Conservation (phyloP, 805 yeast genomes). For the Wickerhamiella occidentalis region DNA sequence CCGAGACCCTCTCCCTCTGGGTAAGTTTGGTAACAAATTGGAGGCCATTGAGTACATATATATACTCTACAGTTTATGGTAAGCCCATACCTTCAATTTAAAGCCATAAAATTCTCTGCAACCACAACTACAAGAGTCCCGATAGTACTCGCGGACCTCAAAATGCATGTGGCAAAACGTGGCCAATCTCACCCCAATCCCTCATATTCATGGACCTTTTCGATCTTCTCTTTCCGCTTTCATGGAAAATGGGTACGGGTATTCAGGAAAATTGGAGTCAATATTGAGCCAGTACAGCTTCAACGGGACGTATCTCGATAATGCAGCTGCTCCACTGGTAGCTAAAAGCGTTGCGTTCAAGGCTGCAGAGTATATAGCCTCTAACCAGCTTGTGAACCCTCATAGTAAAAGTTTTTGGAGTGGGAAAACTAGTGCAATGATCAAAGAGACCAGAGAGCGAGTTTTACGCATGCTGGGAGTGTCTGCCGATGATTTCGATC, state of each 20-base stretch:
- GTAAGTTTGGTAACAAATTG: no score
- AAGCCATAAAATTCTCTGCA: no score
- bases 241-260: slow-evolving; percentile 9
- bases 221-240: not conserved
- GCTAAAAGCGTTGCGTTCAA: slow-evolving; percentile 25
- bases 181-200: not conserved
- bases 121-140: no score
- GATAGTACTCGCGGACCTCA: no score
- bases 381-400: slow-evolving; percentile 30
- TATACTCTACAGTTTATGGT: no score
- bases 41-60: no score
- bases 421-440: slow-evolving; percentile 20
- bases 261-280: slow-evolving; percentile 8
- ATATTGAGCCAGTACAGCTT: slow-evolving; percentile 15
- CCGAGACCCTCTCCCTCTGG: no score
- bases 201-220: not conserved
- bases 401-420: slow-evolving; percentile 34
- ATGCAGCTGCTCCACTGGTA: slow-evolving; percentile 35
- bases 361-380: slow-evolving; percentile 22
- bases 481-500: slow-evolving; percentile 29
- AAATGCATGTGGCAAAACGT: no score
- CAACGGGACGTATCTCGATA: slow-evolving; percentile 30
- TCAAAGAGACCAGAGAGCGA: slow-evolving; percentile 25
- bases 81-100: no score
- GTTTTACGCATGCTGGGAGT: slow-evolving; percentile 29